Conservation (phyloP, 1,284 basidiomycete species). For the Leccinum pachyderme region DNA sequence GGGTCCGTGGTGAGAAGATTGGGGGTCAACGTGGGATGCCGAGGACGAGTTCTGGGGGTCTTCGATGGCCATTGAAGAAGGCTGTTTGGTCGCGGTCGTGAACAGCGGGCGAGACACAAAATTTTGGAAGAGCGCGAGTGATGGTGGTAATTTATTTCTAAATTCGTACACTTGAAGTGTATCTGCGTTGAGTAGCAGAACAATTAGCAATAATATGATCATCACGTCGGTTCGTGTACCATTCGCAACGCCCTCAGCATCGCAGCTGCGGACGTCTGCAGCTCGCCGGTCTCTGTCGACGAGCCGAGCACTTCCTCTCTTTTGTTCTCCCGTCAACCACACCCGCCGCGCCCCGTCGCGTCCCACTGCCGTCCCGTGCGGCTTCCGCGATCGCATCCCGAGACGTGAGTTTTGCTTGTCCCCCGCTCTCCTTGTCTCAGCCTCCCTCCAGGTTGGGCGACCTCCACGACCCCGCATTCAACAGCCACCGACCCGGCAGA, state of each 20-base stretch:
- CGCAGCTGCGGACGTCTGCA: conserved; percentile 24
- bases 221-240: conserved; percentile 21
- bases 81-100: conserved; percentile 16
- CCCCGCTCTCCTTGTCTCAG: conserved; percentile 2
- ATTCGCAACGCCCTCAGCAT: conserved; percentile 24
- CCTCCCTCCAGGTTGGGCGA: conserved; percentile 68
- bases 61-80: conserved; percentile 30
- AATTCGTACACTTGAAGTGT: neutral
- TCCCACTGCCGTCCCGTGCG: conserved; percentile 1
- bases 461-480: conserved; percentile 77
- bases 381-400: conserved; percentile 7
- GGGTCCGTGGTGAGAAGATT: conserved; percentile 48
- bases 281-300: conserved; percentile 21
- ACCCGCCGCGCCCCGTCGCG: conserved; percentile 11
- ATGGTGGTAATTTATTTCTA: conserved; percentile 24
- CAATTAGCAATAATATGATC: conserved; percentile 29
- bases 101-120: conserved; percentile 22
- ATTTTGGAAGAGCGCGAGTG: conserved; percentile 32
- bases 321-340: conserved; percentile 19
- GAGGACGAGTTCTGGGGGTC: conserved; percentile 23
- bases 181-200: conserved; percentile 16
- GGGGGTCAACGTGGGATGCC: conserved; percentile 39
- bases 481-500: conserved; percentile 83
- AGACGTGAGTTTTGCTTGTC: conserved; percentile 31
- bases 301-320: conserved; percentile 21